Evolutionary conservation across 176 grass and related monocot genomes (phyloP), one percentile per base, ranked within the genome.

Genomic region (Echinochloa phyllopogon): DNA sequence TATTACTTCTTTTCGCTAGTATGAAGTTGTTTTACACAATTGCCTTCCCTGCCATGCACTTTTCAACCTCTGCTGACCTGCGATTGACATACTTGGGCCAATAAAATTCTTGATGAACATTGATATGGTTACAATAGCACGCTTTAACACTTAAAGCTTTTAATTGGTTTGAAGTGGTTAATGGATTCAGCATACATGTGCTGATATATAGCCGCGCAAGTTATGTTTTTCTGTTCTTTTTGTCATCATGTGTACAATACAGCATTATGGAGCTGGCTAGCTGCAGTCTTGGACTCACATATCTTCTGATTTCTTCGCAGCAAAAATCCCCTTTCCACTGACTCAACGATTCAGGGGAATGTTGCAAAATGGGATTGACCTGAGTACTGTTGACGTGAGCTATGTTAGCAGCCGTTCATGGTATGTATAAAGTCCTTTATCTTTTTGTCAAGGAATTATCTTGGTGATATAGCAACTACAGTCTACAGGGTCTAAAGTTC

Each of bases 381-480:
- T 99, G 39, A 99, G 94, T 36, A 99, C 97, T 82, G 94, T 99
- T 73, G 97, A 99, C 55, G 97, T 99, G 78, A 99, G 97, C 84
- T 99, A 99, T 64, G 97, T 99, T 78, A 99, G 97, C 86, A 99
- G 97, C 85, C 97, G 97, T 67, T 99, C 97, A 80, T 99, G 97
- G 97, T 99, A 56, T 61, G 84, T 75, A 49, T 78, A 55, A 44
- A 50, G 40, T 50, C 27, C 27, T 78, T 78, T 44, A 10, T 72
- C 14, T 70, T 80, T 83, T 20, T 14, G 63, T 37, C n/a, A 72
- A 23, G 20, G 56, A 79, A 79, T 69, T 37, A 66, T 74, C 55
- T 69, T 72, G 55, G 23, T 78, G 79, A 10, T 71, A 44, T 79
- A 29, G 41, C 10, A 39, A 70, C 50, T 39, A 15, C 15, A 38